Base-by-base conservation (phyloP, 140 eudicot genomes). In the Cichorium intybus region DNA sequence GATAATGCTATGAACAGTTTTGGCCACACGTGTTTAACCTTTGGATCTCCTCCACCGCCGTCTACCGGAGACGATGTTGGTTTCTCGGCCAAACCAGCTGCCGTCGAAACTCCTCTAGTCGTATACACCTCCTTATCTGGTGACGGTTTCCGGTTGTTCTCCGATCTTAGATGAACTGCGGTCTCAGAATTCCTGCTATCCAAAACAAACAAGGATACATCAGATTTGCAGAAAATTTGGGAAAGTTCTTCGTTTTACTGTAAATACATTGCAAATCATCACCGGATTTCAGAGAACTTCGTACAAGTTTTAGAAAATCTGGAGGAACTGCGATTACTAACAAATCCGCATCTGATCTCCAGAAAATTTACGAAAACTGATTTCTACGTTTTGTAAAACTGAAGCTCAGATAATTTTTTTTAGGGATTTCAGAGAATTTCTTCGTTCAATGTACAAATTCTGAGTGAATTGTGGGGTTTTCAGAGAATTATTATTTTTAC, bases 141-240 rank as follows among this genome's bases (percentile, higher is more conserved):
- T 0, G 89, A 79, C 50, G 24, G 16, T 66, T 66, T 83, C 72
- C 88, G 64, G 24, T 59, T 69, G 24, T 48, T 79, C 34, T 82
- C 84, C 66, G 76, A 77, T 77, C 75, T 53, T 11, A 70, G 68
- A 58, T 70, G 60, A 70, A 52, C 70, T 31, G 68, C 61, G 20
- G 65, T 24, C 29, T 75, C 81, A 0, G 70, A 65, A 43, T 75
- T 71, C 71, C 81, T 79, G 75, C 18, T 29, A 62, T 4, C 7
- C 47, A 23, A 63, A 35, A 17, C 54, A 34, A 28, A 35, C 49
- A 6, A 10, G 12, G 15, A 37, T 5, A 24, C 0, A 28, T 69
- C 59, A 56, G 22, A 43, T 37, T 70, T 47, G 34, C 59, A 46
- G 20, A 15, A 69, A 69, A 4, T 18, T 69, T 14, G 75, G 23